Percentiles rank a stretch among this genome's conserved stretches.
Evolutionary conservation across 2,329 filamentous ascomycete species (phyloP).

Genomic region (Stachybotrys chlorohalonatus): DNA sequence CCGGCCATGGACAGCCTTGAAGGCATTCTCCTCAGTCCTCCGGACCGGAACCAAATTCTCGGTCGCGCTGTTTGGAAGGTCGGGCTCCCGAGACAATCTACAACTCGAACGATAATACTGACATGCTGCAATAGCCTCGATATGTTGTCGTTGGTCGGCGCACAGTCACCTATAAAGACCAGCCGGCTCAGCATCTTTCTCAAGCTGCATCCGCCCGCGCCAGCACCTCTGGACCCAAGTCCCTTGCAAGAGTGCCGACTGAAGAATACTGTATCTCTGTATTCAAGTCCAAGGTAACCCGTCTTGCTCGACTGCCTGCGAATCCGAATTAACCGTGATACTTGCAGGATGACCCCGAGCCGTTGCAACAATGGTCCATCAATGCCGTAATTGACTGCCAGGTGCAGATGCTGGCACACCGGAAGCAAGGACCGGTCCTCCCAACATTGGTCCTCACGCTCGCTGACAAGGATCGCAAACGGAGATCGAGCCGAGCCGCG

Average conservation of each 20-base stretch:
- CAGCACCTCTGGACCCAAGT: slow-evolving; percentile 27
- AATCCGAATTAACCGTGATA: slow-evolving; percentile 3
- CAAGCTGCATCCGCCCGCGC: slow-evolving; percentile 28
- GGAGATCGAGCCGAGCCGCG: slow-evolving; percentile 54
- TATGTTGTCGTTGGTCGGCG: slow-evolving; percentile 46
- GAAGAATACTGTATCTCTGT: slow-evolving; percentile 42
- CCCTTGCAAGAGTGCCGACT: slow-evolving; percentile 18
- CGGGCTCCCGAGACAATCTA: slow-evolving; percentile 8
- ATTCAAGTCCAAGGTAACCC: slow-evolving; percentile 46
- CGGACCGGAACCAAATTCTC: slow-evolving; percentile 41
- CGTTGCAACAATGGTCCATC: slow-evolving; percentile 43
- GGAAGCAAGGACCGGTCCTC: slow-evolving; percentile 50
- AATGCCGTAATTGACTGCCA: slow-evolving; percentile 46
- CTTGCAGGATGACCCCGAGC: slow-evolving; percentile 39
- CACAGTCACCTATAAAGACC: slow-evolving; percentile 21
- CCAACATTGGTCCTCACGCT: slow-evolving; percentile 52
- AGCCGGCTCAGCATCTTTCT: slow-evolving; percentile 27
- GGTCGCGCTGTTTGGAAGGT: slow-evolving; percentile 45
- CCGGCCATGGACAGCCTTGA: slow-evolving; percentile 30
- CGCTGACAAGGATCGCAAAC: slow-evolving; percentile 52
- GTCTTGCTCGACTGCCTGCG: not conserved
- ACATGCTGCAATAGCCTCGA: slow-evolving; percentile 35
- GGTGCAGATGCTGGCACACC: slow-evolving; percentile 49
- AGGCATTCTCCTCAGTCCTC: slow-evolving; percentile 39
- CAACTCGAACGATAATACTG: not conserved